These are phyloP conservation scores for Dioscorea dumetorum DNA, from an alignment of 106 monocot genomes.

Conservation along the genomic window DNA sequence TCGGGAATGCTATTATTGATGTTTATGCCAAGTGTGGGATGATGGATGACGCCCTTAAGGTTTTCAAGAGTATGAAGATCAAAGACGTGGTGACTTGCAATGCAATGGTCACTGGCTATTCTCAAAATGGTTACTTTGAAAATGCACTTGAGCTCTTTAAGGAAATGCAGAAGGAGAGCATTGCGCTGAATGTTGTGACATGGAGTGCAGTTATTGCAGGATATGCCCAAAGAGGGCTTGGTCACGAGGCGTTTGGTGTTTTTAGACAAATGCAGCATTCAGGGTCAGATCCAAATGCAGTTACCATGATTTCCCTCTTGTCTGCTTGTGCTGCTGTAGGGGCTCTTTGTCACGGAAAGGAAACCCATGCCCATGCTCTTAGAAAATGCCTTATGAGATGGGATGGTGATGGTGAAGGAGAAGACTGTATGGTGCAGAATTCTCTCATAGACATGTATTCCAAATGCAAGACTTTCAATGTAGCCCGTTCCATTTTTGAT, in stretches of 20 bases:
- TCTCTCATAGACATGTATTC: conserved; percentile 83
- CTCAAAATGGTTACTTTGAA: conserved; percentile 65
- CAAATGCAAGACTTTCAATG: conserved; percentile 50
- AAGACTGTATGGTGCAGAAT: conserved; percentile 75
- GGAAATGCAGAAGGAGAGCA: conserved; percentile 39
- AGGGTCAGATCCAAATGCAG: conserved; percentile 51
- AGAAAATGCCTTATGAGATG: conserved; percentile 35
- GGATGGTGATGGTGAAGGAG: conserved; percentile 21
- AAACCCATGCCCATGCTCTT: conserved; percentile 59
- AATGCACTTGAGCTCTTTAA: conserved; percentile 47
- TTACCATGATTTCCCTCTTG: conserved; percentile 76
- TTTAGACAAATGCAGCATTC: conserved; percentile 61
- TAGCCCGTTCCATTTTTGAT: conserved; percentile 42
- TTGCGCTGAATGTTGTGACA: conserved; percentile 58
- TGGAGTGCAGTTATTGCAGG: conserved; percentile 85
- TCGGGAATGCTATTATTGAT: conserved; percentile 70
- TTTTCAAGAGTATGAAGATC: conserved; percentile 45
- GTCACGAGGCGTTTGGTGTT: conserved; percentile 50
- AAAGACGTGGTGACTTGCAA: conserved; percentile 84
- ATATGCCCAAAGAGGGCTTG: conserved; percentile 62
- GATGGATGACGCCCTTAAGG: conserved; percentile 52
- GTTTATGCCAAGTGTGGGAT: conserved; percentile 71
- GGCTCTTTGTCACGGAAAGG: conserved; percentile 59
- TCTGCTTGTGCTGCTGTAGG: conserved; percentile 82
- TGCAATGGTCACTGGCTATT: conserved; percentile 70